Percentiles rank a stretch among this genome's conserved stretches.
These are phyloP conservation scores for Austroboletus festivus DNA, from an alignment of 768 basidiomycete species.

Conservation along the genomic window DNA sequence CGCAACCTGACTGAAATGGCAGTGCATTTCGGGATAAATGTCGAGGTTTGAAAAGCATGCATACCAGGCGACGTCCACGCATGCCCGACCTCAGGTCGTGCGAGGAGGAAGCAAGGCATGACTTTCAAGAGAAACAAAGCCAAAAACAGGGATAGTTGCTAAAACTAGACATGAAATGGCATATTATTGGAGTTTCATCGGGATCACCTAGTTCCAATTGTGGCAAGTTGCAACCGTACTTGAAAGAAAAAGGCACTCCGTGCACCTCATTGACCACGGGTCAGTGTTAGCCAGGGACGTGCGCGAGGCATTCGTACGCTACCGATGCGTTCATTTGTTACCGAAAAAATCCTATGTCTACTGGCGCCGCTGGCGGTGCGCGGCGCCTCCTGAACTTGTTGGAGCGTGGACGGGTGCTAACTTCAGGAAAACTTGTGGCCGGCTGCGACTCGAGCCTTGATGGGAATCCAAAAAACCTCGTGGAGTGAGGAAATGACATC, in stretches of 20 bases:
- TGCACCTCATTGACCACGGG: constrained; percentile 4
- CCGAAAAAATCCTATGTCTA: background rate
- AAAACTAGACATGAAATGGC: constrained; percentile 6
- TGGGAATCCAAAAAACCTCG: constrained; percentile 16
- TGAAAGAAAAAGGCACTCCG: background rate
- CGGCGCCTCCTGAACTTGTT: constrained; percentile 4
- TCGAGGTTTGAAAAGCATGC: constrained; percentile 17
- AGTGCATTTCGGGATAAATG: constrained; percentile 14
- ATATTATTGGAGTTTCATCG: constrained; percentile 1
- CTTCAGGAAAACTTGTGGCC: constrained; percentile 26
- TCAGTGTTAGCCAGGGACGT: constrained; percentile 1
- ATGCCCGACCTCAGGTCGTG: constrained; percentile 16
- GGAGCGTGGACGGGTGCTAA: constrained; percentile 6
- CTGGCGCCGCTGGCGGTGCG: constrained; percentile 5
- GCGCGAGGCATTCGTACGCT: background rate
- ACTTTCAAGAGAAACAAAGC: constrained; percentile 2
- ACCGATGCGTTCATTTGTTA: background rate
- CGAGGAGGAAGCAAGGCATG: constrained; percentile 25
- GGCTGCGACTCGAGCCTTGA: constrained; percentile 16
- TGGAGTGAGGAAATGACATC: constrained; percentile 14
- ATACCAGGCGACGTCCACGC: constrained; percentile 24
- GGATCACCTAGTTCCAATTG: constrained; percentile 1
- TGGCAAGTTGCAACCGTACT: constrained; percentile 2
- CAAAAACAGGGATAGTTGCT: constrained; percentile 9
- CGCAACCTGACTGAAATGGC: constrained; percentile 20